Evolutionary conservation across 1,284 basidiomycete species (phyloP).

Genomic region (Sphaerobolus stellatus): DNA sequence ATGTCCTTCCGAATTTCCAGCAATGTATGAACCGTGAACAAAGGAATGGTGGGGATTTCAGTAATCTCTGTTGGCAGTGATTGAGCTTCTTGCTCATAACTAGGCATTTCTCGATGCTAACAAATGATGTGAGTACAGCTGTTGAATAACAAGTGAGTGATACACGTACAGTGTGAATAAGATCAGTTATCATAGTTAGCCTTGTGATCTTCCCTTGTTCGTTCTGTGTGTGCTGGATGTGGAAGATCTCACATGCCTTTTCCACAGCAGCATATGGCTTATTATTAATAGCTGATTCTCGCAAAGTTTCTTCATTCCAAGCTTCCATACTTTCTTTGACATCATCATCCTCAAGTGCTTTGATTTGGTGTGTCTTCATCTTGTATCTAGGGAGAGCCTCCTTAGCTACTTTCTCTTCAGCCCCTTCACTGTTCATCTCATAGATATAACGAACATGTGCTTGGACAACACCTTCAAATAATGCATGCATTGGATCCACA

Average conservation of each 20-base stretch:
- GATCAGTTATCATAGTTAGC: neutral
- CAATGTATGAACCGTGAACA: neutral
- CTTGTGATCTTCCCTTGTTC: too few relatives aligned
- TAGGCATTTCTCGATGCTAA: too few relatives aligned
- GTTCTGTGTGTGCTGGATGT: too few relatives aligned
- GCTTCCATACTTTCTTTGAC: neutral
- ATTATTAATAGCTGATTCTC: neutral
- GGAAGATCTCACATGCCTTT: neutral
- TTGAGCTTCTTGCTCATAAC: neutral
- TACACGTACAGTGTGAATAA: neutral
- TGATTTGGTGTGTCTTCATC: neutral
- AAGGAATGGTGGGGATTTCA: neutral
- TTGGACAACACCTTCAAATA: slow-evolving; percentile 31
- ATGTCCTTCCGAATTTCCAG: slow-evolving; percentile 20
- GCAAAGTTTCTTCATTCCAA: neutral
- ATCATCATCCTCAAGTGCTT: neutral
- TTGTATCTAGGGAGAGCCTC: too few relatives aligned
- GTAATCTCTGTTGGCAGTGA: neutral
- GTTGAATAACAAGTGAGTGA: neutral
- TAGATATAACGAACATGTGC: slow-evolving; percentile 28
- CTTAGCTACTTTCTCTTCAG: neutral
- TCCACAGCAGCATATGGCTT: neutral
- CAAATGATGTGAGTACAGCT: too few relatives aligned
- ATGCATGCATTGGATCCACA: slow-evolving; percentile 39
- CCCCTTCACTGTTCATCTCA: slow-evolving; percentile 18